phyloP scores from a whole-genome alignment of 306 rosid species.

The Quercus berberidifolia region DNA sequence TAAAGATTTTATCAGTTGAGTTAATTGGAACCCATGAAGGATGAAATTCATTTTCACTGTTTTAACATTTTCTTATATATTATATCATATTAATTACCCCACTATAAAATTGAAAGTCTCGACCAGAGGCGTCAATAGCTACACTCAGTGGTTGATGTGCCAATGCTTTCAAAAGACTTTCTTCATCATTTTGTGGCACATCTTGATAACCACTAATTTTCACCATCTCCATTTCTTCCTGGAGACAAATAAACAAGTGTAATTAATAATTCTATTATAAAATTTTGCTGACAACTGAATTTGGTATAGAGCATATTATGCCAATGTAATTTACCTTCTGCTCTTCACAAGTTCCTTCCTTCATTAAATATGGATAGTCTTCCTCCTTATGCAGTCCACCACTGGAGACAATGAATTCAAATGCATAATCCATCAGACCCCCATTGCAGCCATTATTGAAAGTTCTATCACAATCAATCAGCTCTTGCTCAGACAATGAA shows the following conservation, averaged over 20 bases:
- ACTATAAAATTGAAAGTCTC: slow-evolving; percentile 88
- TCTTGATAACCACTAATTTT: slow-evolving; percentile 79
- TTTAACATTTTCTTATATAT: too few species aligned
- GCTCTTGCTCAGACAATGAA: slow-evolving; percentile 64
- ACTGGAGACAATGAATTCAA: slow-evolving; percentile 41
- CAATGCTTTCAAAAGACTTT: slow-evolving; percentile 74
- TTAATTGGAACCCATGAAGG: accelerated
- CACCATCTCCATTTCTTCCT: slow-evolving; percentile 56
- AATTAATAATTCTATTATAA: not conserved
- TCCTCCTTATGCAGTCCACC: slow-evolving; percentile 71
- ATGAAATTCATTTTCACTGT: too few species aligned
- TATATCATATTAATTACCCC: slow-evolving; percentile 44
- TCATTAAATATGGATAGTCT: slow-evolving; percentile 82
- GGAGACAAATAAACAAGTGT: not conserved
- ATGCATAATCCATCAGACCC: slow-evolving; percentile 79
- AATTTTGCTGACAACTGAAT: not conserved
- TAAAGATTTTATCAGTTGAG: too few species aligned
- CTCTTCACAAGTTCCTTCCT: slow-evolving; percentile 81
- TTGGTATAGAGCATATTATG: not conserved
- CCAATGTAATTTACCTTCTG: slow-evolving; percentile 42
- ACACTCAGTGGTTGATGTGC: slow-evolving; percentile 90
- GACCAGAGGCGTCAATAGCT: slow-evolving; percentile 79
- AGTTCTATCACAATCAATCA: slow-evolving; percentile 64
- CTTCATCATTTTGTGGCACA: slow-evolving; percentile 79
- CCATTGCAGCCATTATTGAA: slow-evolving; percentile 76